Evolutionary conservation across 371 early-diverging fungal genomes (phyloP).

Genomic region (Mucor sp.): DNA sequence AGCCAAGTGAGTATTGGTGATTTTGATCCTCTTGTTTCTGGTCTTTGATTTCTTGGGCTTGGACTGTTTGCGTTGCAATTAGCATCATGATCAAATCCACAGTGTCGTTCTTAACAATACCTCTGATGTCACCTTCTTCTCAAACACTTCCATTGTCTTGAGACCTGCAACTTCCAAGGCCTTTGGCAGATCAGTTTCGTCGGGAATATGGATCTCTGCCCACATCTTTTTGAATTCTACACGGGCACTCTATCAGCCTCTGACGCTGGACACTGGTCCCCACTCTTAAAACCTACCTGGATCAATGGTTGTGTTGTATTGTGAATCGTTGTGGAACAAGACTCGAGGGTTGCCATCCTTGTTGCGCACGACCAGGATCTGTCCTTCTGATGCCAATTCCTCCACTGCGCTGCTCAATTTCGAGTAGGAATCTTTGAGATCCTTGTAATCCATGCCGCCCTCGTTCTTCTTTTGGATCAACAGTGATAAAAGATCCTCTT

Average conservation of each 20-base stretch:
- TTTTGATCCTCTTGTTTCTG: constrained; percentile 76
- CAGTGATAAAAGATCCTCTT: constrained; percentile 72
- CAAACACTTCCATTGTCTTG: constrained; percentile 75
- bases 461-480: constrained; percentile 59
- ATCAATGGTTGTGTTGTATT: constrained; percentile 66
- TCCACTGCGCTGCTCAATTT: constrained; percentile 69
- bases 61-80: constrained; percentile 22
- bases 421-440: constrained; percentile 80
- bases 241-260: not conserved
- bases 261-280: too few species aligned
- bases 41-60: constrained; percentile 68
- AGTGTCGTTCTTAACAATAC: constrained; percentile 14
- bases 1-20: constrained; percentile 86
- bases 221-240: constrained; percentile 77
- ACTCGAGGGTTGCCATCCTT: constrained; percentile 77
- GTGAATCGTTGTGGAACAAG: constrained; percentile 71
- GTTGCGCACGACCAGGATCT: constrained; percentile 74
- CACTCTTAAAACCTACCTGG: constrained; percentile 42
- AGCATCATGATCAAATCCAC: not conserved
- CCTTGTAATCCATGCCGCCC: constrained; percentile 81
- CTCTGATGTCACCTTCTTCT: constrained; percentile 64
- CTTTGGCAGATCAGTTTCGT: constrained; percentile 74
- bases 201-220: constrained; percentile 73
- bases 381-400: constrained; percentile 69
- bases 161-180: constrained; percentile 76